Evolutionary conservation across 179 eudicot species (phyloP), one percentile per base, ranked within the genome.

Genomic region (Actinidia chinensis): DNA sequence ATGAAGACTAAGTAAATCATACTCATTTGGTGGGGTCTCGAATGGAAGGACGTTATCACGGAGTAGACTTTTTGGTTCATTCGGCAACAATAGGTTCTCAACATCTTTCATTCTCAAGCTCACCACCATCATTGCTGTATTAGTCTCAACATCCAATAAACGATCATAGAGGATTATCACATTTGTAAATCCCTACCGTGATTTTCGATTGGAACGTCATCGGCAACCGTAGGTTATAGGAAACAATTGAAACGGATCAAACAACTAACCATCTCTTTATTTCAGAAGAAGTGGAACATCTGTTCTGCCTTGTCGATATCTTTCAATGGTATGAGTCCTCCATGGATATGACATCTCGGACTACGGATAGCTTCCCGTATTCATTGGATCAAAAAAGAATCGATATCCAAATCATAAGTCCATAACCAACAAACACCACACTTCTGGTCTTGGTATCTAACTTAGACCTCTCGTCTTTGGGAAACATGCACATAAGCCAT

Each of bases 401-500:
- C 8, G 17, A 17, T 73, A 55, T 23, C 13, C 63, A 64, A 50
- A 66, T 63, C 51, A 33, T 73, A 3, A 28, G 18, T 9, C 56
- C 73, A 68, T 71, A 76, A 2, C 76, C 76, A 23, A 73, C 18
- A 43, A 73, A 79, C 13, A 79, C 44, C 12, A 78, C 65, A 10
- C 73, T n/a, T 15, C 66, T 15, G 3, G 73, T 33, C 36, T 72
- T 72, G 5, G 17, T 11, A 47, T 68, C 76, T 0, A 75, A 9
- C 64, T 81, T 81, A 1, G 44, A 73, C 40, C 61, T 64, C 11
- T 77, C 61, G 68, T 77, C 81, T 22, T 59, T 78, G 0, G 76
- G 81, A n/a, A 25, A 82, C 40, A 74, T 68, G 81, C 54, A 73
- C 79, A 74, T 22, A 73, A 15, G 81, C 55, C 50, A 44, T 73